Base-by-base conservation (phyloP, 139 green algal species). In the Diplosphaera chodatii region DNA sequence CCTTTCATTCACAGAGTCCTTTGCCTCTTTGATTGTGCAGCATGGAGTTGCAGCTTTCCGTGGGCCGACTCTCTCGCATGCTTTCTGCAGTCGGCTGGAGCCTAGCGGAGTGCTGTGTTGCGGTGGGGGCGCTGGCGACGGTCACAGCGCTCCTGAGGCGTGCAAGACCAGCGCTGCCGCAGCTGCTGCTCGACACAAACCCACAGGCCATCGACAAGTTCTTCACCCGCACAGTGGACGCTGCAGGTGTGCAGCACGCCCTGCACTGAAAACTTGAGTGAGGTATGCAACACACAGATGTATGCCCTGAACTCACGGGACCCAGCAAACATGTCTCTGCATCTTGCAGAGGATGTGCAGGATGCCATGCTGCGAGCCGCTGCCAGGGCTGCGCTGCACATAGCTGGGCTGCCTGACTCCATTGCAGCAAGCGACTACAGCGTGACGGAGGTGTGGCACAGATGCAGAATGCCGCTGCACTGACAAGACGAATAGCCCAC, bases 41-140 rank as follows among this genome's bases (percentile, higher is more conserved):
- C n/a, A n/a, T n/a, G n/a, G n/a, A n/a, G n/a, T n/a, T n/a, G n/a
- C n/a, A n/a, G n/a, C n/a, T n/a, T n/a, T n/a, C n/a, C n/a, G n/a
- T n/a, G n/a, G n/a, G n/a, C n/a, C n/a, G n/a, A n/a, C n/a, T n/a
- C n/a, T n/a, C n/a, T n/a, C n/a, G n/a, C n/a, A n/a, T n/a, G n/a
- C n/a, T n/a, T n/a, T n/a, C 2, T 37, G 69, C 74, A 67, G 82
- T 80, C 62, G 84, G 82, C 74, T 87, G 73, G 40, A 80, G 82
- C 18, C 64, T 87, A 41, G 56, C 73, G 29, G 82, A 86, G 48
- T 63, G 82, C 4, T 37, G 27, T 37, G 71, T 76, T 4, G 82
- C 80, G 15, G 71, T 37, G 21, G 71, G 82, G 22, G 78, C 77
- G 27, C 74, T 86, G 34, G 18, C 66, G 16, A 66, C 63, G n/a